Conservation (phyloP, 1,284 basidiomycete species). For the Cutaneotrichosporon sp. region DNA sequence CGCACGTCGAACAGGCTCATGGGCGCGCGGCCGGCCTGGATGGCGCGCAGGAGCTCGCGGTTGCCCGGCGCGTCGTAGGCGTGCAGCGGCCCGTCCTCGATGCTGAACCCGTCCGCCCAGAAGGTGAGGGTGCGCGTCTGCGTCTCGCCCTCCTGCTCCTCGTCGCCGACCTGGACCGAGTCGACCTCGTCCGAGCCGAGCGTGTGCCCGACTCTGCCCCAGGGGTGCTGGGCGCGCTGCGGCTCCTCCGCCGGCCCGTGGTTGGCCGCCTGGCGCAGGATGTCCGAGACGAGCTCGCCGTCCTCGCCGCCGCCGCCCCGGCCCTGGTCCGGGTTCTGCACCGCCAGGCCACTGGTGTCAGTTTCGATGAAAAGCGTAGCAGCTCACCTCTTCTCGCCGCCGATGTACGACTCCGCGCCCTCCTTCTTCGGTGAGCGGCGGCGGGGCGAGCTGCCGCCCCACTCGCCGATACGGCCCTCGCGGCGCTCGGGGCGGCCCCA, state of each 20-base stretch:
- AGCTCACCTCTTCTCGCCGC: conserved; percentile 47
- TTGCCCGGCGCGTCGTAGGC: conserved; percentile 81
- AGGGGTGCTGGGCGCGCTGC: conserved; percentile 57
- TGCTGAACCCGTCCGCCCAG: conserved; percentile 91
- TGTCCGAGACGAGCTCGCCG: conserved; percentile 69
- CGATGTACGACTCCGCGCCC: conserved; percentile 65
- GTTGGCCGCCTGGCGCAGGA: conserved; percentile 79
- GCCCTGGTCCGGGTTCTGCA: conserved; percentile 74
- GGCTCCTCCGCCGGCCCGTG: conserved; percentile 60
- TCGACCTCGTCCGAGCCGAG: conserved; percentile 84
- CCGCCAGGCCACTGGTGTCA: conserved; percentile 72
- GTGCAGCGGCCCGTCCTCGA: conserved; percentile 86
- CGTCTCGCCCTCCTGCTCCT: conserved; percentile 62
- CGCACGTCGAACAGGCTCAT: conserved; percentile 73
- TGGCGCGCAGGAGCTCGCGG: conserved; percentile 69
- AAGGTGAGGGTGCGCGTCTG: conserved; percentile 81
- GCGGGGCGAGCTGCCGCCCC: conserved; percentile 6
- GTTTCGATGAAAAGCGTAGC: not conserved
- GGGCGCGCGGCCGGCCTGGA: conserved; percentile 82
- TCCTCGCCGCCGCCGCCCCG: conserved; percentile 37
- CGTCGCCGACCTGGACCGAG: conserved; percentile 59
- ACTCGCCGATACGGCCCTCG: conserved; percentile 16
- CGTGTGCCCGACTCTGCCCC: conserved; percentile 70
- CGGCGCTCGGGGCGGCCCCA: conserved; percentile 41
- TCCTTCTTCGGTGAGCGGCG: not conserved